Evolutionary conservation across 768 basidiomycete species (phyloP), one percentile per base, ranked within the genome.

Genomic region (Boletus speciosus): DNA sequence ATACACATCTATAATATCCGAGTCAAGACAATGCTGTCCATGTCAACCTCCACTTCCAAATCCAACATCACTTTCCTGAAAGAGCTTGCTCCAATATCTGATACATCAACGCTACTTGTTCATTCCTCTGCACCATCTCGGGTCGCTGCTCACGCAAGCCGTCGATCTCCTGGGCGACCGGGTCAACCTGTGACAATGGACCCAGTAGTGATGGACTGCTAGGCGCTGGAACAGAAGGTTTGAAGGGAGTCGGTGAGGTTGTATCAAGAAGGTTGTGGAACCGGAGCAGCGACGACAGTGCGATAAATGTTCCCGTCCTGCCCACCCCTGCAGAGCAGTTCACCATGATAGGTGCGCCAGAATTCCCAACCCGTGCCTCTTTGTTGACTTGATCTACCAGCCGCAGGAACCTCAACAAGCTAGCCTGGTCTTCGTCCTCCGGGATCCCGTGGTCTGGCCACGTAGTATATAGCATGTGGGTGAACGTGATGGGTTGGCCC

Each of bases 391-490:
- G 64, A 60, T 90, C 85, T 25, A 85, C 87, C n/a, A 88, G 77
- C 9, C 74, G 75, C 41, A 84, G 58, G 64, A 92, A 91, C 23
- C 71, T 70, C 27, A 90, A 68, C 15, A 92, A 71, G 39, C 78
- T 80, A n/a, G 71, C 73, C 39, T 78, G 79, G 56, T 90, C 82
- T 52, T 81, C 74, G 35, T 74, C 74, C 38, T 77, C 67, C 10
- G 91, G 91, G n/a, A 93, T 82, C 27, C 90, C 88, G 60, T 90
- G 84, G 67, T 93, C 91, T 15, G 91, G 91, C 91, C 91, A 93
- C 3, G 84, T 83, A 19, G 75, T 71, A 63, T 85, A 93, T 34
- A 91, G 68, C 69, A 93, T 59, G 65, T 93, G 91, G 45, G 79
- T 79, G 69, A 92, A 89, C 31, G 76, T 67, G 47, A 83, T 66